A percentile compares a stretch with the other conserved stretches of the same genome.
These are phyloP conservation scores for Pythium monospermum DNA, from an alignment of 352 stramenopile genomes.

Conservation along the genomic window DNA sequence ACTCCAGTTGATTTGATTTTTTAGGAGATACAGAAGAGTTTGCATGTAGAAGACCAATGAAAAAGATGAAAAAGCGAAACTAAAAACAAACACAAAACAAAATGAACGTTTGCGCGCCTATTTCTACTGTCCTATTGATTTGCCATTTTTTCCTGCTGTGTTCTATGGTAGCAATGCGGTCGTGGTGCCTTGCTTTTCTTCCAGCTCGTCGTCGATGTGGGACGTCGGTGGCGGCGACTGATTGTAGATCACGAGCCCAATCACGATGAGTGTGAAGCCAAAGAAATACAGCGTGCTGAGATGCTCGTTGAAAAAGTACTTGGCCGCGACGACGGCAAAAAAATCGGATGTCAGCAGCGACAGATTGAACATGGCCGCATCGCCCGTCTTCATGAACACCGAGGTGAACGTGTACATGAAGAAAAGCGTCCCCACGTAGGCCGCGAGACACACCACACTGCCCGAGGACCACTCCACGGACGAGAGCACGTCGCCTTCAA, in stretches of 20 bases:
- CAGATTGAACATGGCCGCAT: conserved; percentile 96
- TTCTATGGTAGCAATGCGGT: conserved; percentile 12
- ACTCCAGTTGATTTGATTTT: conserved; percentile 27
- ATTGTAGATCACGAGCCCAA: conserved; percentile 75
- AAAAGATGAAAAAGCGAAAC: conserved; percentile 4
- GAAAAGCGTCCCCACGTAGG: conserved; percentile 82
- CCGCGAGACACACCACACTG: conserved; percentile 52
- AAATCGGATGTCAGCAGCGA: conserved; percentile 95
- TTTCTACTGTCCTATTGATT: too few species aligned
- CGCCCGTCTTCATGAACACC: conserved; percentile 72
- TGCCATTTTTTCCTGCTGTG: background rate
- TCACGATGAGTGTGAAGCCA: conserved; percentile 78
- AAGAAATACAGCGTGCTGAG: conserved; percentile 84
- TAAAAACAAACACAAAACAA: conserved; percentile 1
- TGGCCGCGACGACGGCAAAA: conserved; percentile 88
- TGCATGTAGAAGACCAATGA: background rate
- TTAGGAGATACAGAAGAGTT: conserved; percentile 22
- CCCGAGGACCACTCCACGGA: conserved; percentile 46
- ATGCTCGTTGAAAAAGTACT: conserved; percentile 85
- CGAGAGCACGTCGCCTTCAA: conserved; percentile 63
- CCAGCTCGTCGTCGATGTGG: conserved; percentile 27
- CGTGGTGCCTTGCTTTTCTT: conserved; percentile 28
- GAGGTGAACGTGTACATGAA: conserved; percentile 90
- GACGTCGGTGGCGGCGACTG: conserved; percentile 36
- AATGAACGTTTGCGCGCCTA: background rate